phyloP scores from a whole-genome alignment of 768 basidiomycete genomes.

The Sporobolomyces roseus region DNA sequence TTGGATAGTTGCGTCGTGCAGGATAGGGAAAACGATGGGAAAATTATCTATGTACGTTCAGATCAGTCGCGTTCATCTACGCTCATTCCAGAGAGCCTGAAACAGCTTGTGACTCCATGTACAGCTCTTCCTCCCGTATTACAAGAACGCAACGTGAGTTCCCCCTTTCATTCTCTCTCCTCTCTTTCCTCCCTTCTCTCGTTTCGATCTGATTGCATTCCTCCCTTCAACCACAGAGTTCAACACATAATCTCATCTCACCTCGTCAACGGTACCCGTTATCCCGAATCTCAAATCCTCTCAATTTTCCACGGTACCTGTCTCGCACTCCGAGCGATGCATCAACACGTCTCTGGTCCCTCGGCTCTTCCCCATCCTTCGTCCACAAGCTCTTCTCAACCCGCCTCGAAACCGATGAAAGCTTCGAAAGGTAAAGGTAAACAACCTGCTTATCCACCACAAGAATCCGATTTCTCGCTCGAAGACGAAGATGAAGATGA shows the following conservation, averaged over 20 bases:
- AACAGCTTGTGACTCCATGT: slow-evolving; percentile 45
- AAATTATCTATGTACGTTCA: slow-evolving; percentile 36
- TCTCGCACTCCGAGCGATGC: slow-evolving; percentile 89
- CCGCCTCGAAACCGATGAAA: too few relatives aligned
- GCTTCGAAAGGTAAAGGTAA: background rate
- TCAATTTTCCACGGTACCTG: slow-evolving; percentile 90
- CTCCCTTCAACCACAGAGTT: slow-evolving; percentile 65
- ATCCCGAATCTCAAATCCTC: slow-evolving; percentile 83
- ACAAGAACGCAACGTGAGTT: slow-evolving; percentile 58
- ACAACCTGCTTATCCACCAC: slow-evolving; percentile 47
- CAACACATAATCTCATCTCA: slow-evolving; percentile 90
- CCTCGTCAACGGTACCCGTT: slow-evolving; percentile 70
- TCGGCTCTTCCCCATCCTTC: too few relatives aligned
- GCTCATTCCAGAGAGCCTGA: slow-evolving; percentile 50
- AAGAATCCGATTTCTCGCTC: slow-evolving; percentile 45
- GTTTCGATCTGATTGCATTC: background rate
- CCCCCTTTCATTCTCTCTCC: background rate
- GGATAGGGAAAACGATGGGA: slow-evolving; percentile 28
- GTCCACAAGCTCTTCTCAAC: too few relatives aligned
- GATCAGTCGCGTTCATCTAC: too few relatives aligned
- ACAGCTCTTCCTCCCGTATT: slow-evolving; percentile 89
- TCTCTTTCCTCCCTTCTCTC: background rate
- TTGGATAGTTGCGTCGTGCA: slow-evolving; percentile 36
- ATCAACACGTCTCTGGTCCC: slow-evolving; percentile 59
- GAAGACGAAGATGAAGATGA: slow-evolving; percentile 44